phyloP scores from a whole-genome alignment of 2,329 filamentous ascomycete genomes.

The Lecanicillium sp. region DNA sequence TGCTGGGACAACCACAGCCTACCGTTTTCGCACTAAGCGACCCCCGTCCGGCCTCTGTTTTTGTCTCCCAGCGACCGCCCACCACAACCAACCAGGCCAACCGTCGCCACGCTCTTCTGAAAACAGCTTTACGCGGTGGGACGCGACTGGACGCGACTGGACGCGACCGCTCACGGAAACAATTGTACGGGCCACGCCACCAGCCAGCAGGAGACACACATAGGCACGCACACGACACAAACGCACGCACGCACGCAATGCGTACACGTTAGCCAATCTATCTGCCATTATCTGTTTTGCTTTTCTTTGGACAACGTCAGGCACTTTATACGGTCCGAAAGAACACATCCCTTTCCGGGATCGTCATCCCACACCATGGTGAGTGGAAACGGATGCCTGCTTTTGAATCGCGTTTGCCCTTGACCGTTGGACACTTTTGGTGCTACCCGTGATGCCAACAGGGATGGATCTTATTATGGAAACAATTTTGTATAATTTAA shows the following conservation, averaged over 20 bases:
- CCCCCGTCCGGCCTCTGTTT: not conserved
- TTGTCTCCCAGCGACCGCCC: not conserved
- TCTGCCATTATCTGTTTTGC: too few relatives aligned
- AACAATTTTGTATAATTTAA: too few relatives aligned
- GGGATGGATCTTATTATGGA: not conserved
- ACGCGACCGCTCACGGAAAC: constrained; percentile 8
- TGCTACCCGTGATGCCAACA: not conserved
- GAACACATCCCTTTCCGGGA: not conserved
- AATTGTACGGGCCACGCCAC: too few relatives aligned
- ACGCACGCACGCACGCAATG: too few relatives aligned
- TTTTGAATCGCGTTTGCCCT: not conserved
- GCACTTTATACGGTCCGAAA: too few relatives aligned
- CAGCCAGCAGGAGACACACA: too few relatives aligned
- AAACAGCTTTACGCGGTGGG: constrained; percentile 32
- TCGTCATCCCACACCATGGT: constrained; percentile 36
- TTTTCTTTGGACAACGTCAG: too few relatives aligned
- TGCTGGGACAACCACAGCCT: not conserved
- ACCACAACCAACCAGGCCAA: not conserved
- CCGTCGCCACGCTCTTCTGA: not conserved
- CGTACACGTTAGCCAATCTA: too few relatives aligned
- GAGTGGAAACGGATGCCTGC: constrained; percentile 20
- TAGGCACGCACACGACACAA: too few relatives aligned
- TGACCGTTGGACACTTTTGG: not conserved
- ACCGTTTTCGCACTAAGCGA: not conserved
- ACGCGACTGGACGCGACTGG: constrained; percentile 21